These are phyloP conservation scores for Akebia trifoliata DNA, from an alignment of 164 flowering plant species.

Conservation along the genomic window DNA sequence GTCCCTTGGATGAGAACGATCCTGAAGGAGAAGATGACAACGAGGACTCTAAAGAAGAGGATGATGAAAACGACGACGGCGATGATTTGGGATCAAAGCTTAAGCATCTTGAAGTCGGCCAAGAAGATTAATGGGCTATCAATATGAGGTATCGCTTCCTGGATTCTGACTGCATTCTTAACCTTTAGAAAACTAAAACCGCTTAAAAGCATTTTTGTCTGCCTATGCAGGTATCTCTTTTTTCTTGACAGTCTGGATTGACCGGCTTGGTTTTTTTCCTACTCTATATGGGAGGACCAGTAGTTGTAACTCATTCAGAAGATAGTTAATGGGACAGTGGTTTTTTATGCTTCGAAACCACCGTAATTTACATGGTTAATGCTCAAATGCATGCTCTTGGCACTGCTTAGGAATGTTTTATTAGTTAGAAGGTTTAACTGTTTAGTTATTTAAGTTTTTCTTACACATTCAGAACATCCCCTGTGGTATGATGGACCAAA, in stretches of 20 bases:
- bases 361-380: background rate
- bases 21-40: conserved; percentile 66
- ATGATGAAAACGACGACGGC: no score
- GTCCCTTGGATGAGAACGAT: conserved; percentile 80
- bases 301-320: background rate
- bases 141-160: conserved; percentile 1
- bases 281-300: background rate
- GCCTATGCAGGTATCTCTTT: background rate
- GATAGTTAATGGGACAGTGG: background rate
- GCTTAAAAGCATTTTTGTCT: background rate
- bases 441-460: background rate
- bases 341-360: background rate
- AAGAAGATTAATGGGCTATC: conserved; percentile 23
- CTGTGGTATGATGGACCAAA: no score
- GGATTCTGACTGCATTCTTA: background rate
- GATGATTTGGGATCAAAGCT: conserved; percentile 53
- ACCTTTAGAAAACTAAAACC: background rate
- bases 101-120: conserved; percentile 42
- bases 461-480: no score
- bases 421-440: background rate
- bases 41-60: conserved; percentile 26
- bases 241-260: conserved; percentile 6
- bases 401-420: background rate
- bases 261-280: conserved; percentile 10
- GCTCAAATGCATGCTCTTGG: background rate